These are phyloP conservation scores for Glycine tomentella DNA, from an alignment of 306 rosid species.

Conservation along the genomic window DNA sequence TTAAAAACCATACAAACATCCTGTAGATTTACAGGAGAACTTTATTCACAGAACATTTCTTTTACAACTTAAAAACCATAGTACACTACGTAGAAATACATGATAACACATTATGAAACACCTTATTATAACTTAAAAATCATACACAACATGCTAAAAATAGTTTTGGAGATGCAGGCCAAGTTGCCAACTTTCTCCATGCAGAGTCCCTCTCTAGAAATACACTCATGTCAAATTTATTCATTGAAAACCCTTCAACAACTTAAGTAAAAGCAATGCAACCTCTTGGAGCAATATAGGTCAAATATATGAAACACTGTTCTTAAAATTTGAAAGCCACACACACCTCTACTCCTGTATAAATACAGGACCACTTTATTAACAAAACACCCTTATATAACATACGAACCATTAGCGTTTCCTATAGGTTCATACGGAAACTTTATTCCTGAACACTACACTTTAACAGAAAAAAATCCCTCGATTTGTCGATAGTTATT, in stretches of 20 bases:
- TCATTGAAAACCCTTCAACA: neutral
- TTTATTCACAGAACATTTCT: neutral
- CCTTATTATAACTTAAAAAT: neutral
- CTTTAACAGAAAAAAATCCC: conserved; percentile 11
- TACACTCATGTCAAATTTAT: neutral
- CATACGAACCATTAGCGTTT: neutral
- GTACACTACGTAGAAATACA: neutral
- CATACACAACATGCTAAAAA: neutral
- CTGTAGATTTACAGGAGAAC: too few species aligned
- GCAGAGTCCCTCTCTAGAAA: neutral
- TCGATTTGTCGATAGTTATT: neutral
- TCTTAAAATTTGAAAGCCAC: neutral
- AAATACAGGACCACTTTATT: neutral
- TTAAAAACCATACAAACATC: too few species aligned
- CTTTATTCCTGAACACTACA: conserved; percentile 25
- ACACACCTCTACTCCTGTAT: neutral
- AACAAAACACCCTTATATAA: neutral
- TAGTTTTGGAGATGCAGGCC: neutral
- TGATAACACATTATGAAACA: neutral
- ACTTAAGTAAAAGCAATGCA: neutral
- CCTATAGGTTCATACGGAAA: neutral
- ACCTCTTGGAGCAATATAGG: too few species aligned
- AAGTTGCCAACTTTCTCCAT: neutral
- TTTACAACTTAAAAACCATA: neutral
- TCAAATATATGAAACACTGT: too few species aligned